phyloP scores from a whole-genome alignment of 768 basidiomycete genomes.

The Boletellus emodensis region DNA sequence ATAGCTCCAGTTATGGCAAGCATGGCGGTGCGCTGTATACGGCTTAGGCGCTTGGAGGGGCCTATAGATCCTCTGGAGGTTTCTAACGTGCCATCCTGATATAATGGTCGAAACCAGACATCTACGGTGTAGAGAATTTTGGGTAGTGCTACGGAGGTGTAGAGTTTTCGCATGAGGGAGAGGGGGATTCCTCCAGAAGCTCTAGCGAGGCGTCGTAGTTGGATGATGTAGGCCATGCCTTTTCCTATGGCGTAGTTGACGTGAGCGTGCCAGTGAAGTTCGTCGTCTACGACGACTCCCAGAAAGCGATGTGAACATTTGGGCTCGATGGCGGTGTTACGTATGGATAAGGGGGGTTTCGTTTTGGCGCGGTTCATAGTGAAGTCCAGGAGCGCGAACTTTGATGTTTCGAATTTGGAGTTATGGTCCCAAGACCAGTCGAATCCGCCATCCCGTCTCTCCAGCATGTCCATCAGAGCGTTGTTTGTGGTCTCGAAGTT shows the following conservation, averaged over 20 bases:
- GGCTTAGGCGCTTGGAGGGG: neutral
- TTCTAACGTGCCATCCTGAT: neutral
- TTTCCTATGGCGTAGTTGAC: neutral
- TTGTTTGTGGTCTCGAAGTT: constrained; percentile 18
- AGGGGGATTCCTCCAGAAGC: constrained; percentile 16
- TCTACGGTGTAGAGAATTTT: constrained; percentile 33
- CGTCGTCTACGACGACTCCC: neutral
- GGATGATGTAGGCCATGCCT: neutral
- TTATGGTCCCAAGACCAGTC: constrained; percentile 21
- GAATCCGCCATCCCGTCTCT: constrained; percentile 5
- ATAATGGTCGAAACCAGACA: constrained; percentile 13
- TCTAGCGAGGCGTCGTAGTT: neutral
- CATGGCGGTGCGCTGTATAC: neutral
- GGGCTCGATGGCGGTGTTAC: neutral
- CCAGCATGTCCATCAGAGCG: constrained; percentile 27
- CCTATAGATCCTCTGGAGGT: neutral
- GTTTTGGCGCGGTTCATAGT: neutral
- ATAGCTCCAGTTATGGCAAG: neutral
- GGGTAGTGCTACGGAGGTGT: constrained; percentile 24
- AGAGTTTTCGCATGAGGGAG: constrained; percentile 18
- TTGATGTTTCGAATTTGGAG: constrained; percentile 18
- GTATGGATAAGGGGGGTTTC: neutral
- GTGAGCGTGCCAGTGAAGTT: neutral
- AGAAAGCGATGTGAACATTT: neutral
- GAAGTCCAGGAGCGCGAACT: constrained; percentile 20